Evolutionary conservation across 495 filamentous ascomycete species (phyloP).

Genomic region (Parathielavia appendiculata): DNA sequence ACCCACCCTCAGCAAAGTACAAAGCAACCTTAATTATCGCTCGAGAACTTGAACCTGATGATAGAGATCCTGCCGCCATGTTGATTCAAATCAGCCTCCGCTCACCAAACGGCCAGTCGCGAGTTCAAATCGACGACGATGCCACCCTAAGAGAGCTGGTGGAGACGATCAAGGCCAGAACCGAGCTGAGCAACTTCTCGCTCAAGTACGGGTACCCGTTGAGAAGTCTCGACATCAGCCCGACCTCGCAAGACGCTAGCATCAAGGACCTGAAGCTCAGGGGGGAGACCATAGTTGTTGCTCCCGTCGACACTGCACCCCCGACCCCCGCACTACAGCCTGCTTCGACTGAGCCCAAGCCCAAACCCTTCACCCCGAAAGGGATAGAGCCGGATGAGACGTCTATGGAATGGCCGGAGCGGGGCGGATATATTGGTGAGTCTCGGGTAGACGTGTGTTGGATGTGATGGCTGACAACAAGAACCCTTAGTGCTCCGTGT

Average conservation of each 20-base stretch:
- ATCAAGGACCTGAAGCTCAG: conserved; percentile 61
- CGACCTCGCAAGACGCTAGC: conserved; percentile 17
- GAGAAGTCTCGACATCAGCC: conserved; percentile 58
- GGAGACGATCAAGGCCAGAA: conserved; percentile 33
- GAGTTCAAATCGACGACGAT: conserved; percentile 57
- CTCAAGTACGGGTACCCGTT: conserved; percentile 87
- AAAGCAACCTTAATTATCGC: too few relatives aligned
- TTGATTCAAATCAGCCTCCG: conserved; percentile 38
- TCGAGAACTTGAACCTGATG: too few relatives aligned
- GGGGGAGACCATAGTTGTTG: conserved; percentile 77
- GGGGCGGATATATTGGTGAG: conserved; percentile 30
- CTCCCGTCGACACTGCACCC: conserved; percentile 23
- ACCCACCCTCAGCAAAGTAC: too few relatives aligned
- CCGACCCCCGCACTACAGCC: conserved; percentile 3
- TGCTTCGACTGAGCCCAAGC: conserved; percentile 9
- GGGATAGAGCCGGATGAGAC: conserved; percentile 35
- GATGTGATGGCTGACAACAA: not conserved
- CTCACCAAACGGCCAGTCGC: conserved; percentile 38
- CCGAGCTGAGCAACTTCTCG: conserved; percentile 51
- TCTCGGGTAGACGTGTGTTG: too few relatives aligned
- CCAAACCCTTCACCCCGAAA: conserved; percentile 29
- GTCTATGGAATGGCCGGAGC: conserved; percentile 30
- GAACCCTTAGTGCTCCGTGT: conserved; percentile 63
- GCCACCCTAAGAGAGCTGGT: conserved; percentile 56
- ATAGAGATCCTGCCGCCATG: conserved; percentile 2